Conservation (phyloP, 805 yeast genomes). For the Hanseniaspora pseudoguilliermondii region DNA sequence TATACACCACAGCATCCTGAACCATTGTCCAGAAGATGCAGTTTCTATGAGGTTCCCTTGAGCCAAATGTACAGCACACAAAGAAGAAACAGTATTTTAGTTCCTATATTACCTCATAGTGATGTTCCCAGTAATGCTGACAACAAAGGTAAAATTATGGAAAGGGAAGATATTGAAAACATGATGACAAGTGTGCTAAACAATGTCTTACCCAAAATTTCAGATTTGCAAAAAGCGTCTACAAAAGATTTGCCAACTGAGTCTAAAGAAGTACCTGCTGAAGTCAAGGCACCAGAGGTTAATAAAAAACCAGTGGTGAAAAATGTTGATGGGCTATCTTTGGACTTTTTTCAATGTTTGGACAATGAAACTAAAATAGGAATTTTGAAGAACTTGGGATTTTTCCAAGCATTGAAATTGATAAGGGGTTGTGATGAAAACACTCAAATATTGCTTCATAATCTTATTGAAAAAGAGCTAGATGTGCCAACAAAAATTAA, state of each 20-base stretch:
- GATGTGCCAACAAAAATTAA: background rate
- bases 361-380: conserved; percentile 2
- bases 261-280: background rate
- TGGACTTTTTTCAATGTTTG: background rate
- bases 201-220: background rate
- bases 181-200: conserved; percentile 1
- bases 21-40: background rate
- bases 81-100: background rate
- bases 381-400: background rate
- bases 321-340: background rate
- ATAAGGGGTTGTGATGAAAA: background rate
- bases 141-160: background rate
- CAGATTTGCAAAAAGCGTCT: background rate
- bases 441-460: background rate
- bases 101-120: background rate
- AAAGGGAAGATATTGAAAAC: conserved; percentile 3
- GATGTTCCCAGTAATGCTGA: background rate
- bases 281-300: background rate
- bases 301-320: background rate
- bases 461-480: background rate
- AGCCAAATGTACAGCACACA: background rate
- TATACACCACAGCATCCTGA: background rate
- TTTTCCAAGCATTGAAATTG: background rate
- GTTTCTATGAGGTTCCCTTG: background rate
- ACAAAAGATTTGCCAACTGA: background rate